Conservation (phyloP, 768 basidiomycete genomes). For the Podaxis sp. region DNA sequence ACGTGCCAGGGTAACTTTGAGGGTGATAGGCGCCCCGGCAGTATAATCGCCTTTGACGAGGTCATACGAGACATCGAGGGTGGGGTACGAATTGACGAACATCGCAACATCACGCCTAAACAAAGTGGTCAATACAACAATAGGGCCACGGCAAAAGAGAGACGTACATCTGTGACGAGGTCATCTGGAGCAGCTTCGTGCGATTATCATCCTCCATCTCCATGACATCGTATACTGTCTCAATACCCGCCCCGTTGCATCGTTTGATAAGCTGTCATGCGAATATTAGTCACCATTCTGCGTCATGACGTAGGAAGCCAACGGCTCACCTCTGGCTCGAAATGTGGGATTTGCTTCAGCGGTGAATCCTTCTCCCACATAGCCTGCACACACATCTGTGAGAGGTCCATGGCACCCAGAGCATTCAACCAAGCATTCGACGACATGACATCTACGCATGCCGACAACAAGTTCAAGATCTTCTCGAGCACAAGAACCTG, state of each 20-base stretch:
- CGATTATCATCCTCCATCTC: slow-evolving; percentile 95
- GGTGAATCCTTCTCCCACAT: slow-evolving; percentile 98
- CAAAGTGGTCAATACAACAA: background rate
- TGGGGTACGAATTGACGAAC: slow-evolving; percentile 96
- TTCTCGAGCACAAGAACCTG: slow-evolving; percentile 87
- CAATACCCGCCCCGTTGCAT: slow-evolving; percentile 78
- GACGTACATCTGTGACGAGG: slow-evolving; percentile 79
- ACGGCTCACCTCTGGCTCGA: slow-evolving; percentile 75
- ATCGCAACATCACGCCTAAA: slow-evolving; percentile 88
- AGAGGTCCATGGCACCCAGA: slow-evolving; percentile 94
- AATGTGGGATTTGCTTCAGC: slow-evolving; percentile 94
- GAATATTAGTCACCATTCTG: background rate
- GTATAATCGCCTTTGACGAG: slow-evolving; percentile 87
- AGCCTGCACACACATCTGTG: slow-evolving; percentile 98
- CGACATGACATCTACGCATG: slow-evolving; percentile 98
- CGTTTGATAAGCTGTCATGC: slow-evolving; percentile 69
- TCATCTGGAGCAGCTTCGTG: slow-evolving; percentile 81
- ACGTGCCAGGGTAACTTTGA: slow-evolving; percentile 77
- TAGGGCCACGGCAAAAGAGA: background rate
- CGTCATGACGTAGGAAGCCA: background rate
- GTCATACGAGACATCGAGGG: slow-evolving; percentile 84
- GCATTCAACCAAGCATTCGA: slow-evolving; percentile 96
- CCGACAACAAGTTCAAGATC: slow-evolving; percentile 86
- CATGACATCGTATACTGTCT: slow-evolving; percentile 96
- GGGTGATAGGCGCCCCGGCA: slow-evolving; percentile 77